A percentile compares a stretch with the other conserved stretches of the same genome.
These are phyloP conservation scores for Dissophora ornata DNA, from an alignment of 192 early-diverging fungal genomes.

Conservation along the genomic window DNA sequence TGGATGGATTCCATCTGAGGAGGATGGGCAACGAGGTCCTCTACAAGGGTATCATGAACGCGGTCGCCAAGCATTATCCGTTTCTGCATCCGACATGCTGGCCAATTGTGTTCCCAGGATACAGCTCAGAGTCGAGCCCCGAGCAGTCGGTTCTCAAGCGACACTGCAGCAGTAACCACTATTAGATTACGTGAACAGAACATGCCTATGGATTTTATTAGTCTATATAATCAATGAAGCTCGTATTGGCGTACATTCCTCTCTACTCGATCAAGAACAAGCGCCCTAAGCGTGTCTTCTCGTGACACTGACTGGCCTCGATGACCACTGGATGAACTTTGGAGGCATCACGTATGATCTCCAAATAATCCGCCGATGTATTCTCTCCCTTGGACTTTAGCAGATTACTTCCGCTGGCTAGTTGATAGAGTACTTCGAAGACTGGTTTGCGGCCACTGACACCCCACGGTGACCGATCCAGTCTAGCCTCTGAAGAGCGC, in stretches of 20 bases:
- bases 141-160: slow-evolving; percentile 27
- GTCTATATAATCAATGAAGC: too few species aligned
- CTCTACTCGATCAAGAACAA: slow-evolving; percentile 45
- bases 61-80: slow-evolving; percentile 36
- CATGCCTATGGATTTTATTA: too few species aligned
- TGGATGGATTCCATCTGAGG: slow-evolving; percentile 70
- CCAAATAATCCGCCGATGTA: background rate
- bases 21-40: slow-evolving; percentile 65
- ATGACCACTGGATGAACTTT: slow-evolving; percentile 38
- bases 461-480: slow-evolving; percentile 46
- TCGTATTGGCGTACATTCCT: too few species aligned
- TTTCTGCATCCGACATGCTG: slow-evolving; percentile 42
- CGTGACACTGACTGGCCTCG: slow-evolving; percentile 15
- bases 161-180: slow-evolving; percentile 15
- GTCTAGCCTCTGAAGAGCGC: background rate
- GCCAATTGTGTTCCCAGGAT: slow-evolving; percentile 43
- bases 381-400: background rate
- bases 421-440: slow-evolving; percentile 39
- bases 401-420: slow-evolving; percentile 31
- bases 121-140: slow-evolving; percentile 24
- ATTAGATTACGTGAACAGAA: too few species aligned
- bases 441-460: slow-evolving; percentile 39
- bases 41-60: slow-evolving; percentile 40
- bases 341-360: slow-evolving; percentile 14
- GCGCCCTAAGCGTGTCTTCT: background rate